These are phyloP conservation scores for Mucor velutinosus DNA, from an alignment of 371 early-diverging fungal genomes.

Conservation along the genomic window DNA sequence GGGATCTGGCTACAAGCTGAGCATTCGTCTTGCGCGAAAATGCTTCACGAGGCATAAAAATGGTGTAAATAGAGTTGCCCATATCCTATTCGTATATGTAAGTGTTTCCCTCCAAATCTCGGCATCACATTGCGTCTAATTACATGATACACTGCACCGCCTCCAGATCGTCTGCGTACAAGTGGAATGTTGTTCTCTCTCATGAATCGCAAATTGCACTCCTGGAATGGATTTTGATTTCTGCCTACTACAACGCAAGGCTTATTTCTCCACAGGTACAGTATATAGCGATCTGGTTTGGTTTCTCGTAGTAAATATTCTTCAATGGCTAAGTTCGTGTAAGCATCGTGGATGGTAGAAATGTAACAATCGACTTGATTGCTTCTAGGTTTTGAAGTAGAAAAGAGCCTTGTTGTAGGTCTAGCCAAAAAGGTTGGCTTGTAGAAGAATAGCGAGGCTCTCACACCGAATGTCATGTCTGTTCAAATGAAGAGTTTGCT, in stretches of 20 bases:
- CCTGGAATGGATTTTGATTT: conserved; percentile 97
- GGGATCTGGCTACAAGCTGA: conserved; percentile 77
- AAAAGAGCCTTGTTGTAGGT: neutral
- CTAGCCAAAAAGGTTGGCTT: neutral
- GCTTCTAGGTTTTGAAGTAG: neutral
- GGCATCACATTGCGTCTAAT: neutral
- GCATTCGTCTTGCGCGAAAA: conserved; percentile 81
- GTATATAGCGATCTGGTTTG: conserved; percentile 65
- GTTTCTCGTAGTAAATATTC: conserved; percentile 82
- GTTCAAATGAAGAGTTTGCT: neutral
- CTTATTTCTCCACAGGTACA: conserved; percentile 89
- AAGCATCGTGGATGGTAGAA: conserved; percentile 79
- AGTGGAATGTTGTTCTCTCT: conserved; percentile 70
- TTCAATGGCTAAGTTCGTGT: conserved; percentile 90
- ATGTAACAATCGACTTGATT: conserved; percentile 53
- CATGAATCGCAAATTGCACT: conserved; percentile 81
- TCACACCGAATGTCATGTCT: neutral
- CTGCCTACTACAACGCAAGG: conserved; percentile 92
- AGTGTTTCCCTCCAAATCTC: neutral
- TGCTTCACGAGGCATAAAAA: conserved; percentile 86
- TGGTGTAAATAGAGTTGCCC: conserved; percentile 94
- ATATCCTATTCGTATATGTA: conserved; percentile 66
- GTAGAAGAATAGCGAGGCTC: neutral
- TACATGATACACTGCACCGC: conserved; percentile 97
- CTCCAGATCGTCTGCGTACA: conserved; percentile 91